Evolutionary conservation across 371 early-diverging fungal genomes (phyloP).

Genomic region (Phascolomyces articulosus): DNA sequence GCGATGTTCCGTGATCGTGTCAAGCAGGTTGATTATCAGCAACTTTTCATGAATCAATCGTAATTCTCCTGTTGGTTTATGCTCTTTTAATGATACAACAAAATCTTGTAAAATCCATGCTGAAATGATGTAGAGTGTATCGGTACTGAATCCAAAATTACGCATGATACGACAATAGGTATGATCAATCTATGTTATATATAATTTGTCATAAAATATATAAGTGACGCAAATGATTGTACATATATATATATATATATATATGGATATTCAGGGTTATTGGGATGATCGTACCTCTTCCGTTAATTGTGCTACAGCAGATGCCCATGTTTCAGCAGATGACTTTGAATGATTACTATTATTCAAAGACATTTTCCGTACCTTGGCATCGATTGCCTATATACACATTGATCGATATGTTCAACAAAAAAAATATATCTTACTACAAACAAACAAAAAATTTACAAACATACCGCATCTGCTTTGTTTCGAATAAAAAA

Average conservation of each 20-base stretch:
- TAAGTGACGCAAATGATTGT: background rate
- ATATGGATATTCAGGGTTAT: no score
- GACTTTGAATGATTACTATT: background rate
- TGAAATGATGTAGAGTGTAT: constrained; percentile 32
- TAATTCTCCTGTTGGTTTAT: constrained; percentile 2
- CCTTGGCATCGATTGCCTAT: constrained; percentile 7
- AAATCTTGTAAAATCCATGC: constrained; percentile 25
- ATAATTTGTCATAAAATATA: no score
- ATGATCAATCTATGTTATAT: constrained; percentile 21
- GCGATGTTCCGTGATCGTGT: constrained; percentile 19
- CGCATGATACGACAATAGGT: constrained; percentile 23
- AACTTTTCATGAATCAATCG: constrained; percentile 38
- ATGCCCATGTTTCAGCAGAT: constrained; percentile 24
- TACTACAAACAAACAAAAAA: background rate
- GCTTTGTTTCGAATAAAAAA: constrained; percentile 34
- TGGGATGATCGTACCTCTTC: constrained; percentile 14
- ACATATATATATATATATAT: background rate
- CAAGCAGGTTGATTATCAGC: constrained; percentile 28
- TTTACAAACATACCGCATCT: constrained; percentile 21
- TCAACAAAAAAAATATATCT: no score
- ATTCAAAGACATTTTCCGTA: background rate
- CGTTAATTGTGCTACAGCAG: constrained; percentile 23
- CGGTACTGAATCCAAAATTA: constrained; percentile 21
- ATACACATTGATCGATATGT: background rate
- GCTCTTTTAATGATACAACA: constrained; percentile 19